A percentile compares a stretch with the other conserved stretches of the same genome.
Evolutionary conservation across 2,329 filamentous ascomycete genomes (phyloP).

Genomic region (Sordariomycetes sp.): DNA sequence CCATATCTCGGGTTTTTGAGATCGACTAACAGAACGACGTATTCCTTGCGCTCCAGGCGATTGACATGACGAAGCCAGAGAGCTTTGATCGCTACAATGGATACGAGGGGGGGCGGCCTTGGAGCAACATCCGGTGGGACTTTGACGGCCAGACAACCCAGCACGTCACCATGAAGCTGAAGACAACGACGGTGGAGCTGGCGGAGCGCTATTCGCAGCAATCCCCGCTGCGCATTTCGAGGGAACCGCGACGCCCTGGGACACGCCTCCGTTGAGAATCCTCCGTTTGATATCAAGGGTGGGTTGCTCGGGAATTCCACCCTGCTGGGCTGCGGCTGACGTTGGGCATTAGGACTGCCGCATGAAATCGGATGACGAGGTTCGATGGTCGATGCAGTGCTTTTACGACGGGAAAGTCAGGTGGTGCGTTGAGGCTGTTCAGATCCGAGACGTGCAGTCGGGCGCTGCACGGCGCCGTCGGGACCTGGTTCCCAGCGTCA

Average conservation of each 20-base stretch:
- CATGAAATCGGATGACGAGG: constrained; percentile 55
- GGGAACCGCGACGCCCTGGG: constrained; percentile 47
- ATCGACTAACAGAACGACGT: neutral
- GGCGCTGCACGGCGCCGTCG: constrained; percentile 56
- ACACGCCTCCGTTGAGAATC: constrained; percentile 27
- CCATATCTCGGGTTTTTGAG: neutral
- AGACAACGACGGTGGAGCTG: constrained; percentile 48
- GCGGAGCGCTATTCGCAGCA: constrained; percentile 38
- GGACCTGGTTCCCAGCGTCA: constrained; percentile 68
- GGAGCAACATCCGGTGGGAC: constrained; percentile 40
- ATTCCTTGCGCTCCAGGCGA: constrained; percentile 15
- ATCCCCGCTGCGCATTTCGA: constrained; percentile 56
- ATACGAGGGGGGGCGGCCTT: constrained; percentile 18
- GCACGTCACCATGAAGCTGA: constrained; percentile 55
- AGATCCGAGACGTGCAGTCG: constrained; percentile 54
- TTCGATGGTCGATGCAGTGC: constrained; percentile 60
- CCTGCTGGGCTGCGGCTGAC: constrained; percentile 1
- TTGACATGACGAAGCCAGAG: constrained; percentile 50
- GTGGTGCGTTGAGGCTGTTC: constrained; percentile 67
- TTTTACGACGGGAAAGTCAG: constrained; percentile 51
- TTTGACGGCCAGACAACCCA: constrained; percentile 34
- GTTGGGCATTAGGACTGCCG: constrained; percentile 40
- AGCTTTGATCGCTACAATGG: constrained; percentile 67
- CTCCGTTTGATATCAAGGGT: neutral
- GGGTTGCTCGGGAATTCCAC: neutral